Evolutionary conservation across 176 grass and related monocot species (phyloP).

Genomic region (Ensete glaucum): DNA sequence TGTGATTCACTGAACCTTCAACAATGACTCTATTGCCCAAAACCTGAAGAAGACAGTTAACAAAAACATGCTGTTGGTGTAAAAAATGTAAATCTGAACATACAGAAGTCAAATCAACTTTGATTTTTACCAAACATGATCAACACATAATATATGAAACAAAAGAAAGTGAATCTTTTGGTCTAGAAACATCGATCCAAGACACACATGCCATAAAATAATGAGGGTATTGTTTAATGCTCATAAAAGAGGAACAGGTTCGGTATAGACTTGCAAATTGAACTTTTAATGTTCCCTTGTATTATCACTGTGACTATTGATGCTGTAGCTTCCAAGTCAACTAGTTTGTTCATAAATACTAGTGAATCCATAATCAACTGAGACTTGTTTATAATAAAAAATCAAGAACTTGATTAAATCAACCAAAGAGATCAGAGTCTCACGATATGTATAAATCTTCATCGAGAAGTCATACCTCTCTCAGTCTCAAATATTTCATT

Average conservation of each 20-base stretch:
- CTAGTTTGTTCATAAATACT: background rate
- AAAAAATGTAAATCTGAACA: background rate
- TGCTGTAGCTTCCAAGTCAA: too few species aligned
- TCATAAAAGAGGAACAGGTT: too few species aligned
- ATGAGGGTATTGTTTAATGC: too few species aligned
- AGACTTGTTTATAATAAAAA: background rate
- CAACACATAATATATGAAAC: background rate
- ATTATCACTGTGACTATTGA: too few species aligned
- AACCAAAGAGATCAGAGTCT: background rate
- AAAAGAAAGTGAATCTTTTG: background rate
- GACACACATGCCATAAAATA: too few species aligned
- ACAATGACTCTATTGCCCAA: conserved; percentile 75
- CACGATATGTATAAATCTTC: background rate
- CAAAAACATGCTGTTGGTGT: background rate
- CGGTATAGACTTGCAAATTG: too few species aligned
- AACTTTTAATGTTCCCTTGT: too few species aligned
- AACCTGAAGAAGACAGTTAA: conserved; percentile 35
- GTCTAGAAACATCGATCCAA: background rate
- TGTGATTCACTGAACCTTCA: conserved; percentile 71
- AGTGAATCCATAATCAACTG: background rate
- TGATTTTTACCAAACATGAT: background rate
- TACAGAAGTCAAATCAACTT: background rate
- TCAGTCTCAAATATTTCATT: background rate
- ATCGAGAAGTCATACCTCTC: background rate
- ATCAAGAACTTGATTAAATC: background rate